Percentiles rank a stretch among this genome's conserved stretches.
phyloP scores from a whole-genome alignment of 768 basidiomycete species.

The Trametopsis cervina region DNA sequence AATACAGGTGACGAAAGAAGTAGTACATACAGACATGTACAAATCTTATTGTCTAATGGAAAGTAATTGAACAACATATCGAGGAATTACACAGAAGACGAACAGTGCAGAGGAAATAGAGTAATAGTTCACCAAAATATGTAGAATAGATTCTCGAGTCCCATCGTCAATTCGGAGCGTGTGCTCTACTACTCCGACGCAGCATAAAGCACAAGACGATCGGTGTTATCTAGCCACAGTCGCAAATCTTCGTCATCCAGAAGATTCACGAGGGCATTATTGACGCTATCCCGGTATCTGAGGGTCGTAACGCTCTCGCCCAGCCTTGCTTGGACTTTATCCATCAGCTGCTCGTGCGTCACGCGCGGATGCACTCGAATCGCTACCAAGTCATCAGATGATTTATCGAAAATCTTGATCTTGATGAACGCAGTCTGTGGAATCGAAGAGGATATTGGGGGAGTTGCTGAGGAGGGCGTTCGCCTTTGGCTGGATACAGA shows the following conservation, averaged over 20 bases:
- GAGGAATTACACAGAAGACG: slow-evolving; percentile 8
- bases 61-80: slow-evolving; percentile 4
- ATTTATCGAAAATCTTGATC: slow-evolving; percentile 95
- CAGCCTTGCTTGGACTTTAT: slow-evolving; percentile 84
- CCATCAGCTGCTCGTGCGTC: slow-evolving; percentile 78
- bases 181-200: slow-evolving; percentile 33
- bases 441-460: slow-evolving; percentile 70
- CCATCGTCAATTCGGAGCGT: background rate
- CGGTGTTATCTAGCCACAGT: slow-evolving; percentile 70
- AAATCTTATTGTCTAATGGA: slow-evolving; percentile 1
- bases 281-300: slow-evolving; percentile 71
- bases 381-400: slow-evolving; percentile 92
- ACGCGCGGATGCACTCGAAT: slow-evolving; percentile 95
- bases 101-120: slow-evolving; percentile 4
- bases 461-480: slow-evolving; percentile 49
- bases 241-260: slow-evolving; percentile 57
- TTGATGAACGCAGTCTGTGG: slow-evolving; percentile 89
- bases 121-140: slow-evolving; percentile 3
- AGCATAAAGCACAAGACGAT: slow-evolving; percentile 80
- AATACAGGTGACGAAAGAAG: background rate
- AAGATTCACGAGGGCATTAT: slow-evolving; percentile 57
- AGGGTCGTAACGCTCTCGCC: slow-evolving; percentile 65
- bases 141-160: background rate
- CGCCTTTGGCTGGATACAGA: slow-evolving; percentile 42
- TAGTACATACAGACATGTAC: slow-evolving; percentile 3